Conservation (phyloP, 1,284 basidiomycete genomes). For the Coriolopsis trogii region DNA sequence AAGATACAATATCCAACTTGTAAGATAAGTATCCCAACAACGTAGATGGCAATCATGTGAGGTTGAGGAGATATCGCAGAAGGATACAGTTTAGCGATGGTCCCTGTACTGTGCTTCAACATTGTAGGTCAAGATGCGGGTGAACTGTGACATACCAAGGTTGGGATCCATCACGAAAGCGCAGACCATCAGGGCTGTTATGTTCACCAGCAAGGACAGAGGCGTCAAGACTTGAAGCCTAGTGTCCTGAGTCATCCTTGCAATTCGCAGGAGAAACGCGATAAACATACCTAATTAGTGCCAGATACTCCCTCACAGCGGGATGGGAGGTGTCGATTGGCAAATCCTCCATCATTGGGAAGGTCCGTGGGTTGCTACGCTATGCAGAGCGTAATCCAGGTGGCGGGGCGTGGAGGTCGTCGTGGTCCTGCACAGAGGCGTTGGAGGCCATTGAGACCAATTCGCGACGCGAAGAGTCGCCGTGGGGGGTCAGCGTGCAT, state of each 20-base stretch:
- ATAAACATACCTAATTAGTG: constrained; percentile 31
- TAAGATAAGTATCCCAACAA: constrained; percentile 59
- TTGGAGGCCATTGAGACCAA: not conserved
- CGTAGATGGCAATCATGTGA: constrained; percentile 67
- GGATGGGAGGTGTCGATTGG: constrained; percentile 36
- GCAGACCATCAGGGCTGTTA: constrained; percentile 63
- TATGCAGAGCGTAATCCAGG: not conserved
- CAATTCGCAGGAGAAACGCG: too few species aligned
- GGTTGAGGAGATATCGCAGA: constrained; percentile 76
- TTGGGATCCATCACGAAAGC: constrained; percentile 56
- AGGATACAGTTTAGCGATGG: constrained; percentile 59
- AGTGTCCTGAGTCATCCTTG: constrained; percentile 21
- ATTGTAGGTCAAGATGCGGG: not conserved
- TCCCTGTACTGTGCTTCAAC: constrained; percentile 38
- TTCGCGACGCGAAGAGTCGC: not conserved
- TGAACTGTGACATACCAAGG: constrained; percentile 41
- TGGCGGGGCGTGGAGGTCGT: not conserved
- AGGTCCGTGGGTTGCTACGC: not conserved
- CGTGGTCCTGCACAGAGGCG: not conserved
- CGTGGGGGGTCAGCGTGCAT: constrained; percentile 4
- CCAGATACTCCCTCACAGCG: constrained; percentile 35
- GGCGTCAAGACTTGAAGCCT: constrained; percentile 81
- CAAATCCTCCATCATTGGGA: constrained; percentile 30
- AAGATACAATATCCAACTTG: constrained; percentile 84
- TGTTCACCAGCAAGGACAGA: constrained; percentile 72